Evolutionary conservation across 768 basidiomycete genomes (phyloP).

Genomic region (Crassisporium funariophilum): DNA sequence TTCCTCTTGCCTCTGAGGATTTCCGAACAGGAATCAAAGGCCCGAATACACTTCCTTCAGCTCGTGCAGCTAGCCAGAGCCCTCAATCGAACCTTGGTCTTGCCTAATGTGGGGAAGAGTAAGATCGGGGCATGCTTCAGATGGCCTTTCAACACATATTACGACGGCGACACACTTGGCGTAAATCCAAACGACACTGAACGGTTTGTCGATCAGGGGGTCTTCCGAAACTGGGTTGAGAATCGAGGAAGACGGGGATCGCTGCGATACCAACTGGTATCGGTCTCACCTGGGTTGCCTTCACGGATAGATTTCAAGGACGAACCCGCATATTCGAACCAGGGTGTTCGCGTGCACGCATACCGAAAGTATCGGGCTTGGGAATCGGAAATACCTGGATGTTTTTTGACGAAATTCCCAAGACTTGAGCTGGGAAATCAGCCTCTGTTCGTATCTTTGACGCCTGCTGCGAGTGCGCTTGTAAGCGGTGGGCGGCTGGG

Average conservation of each 20-base stretch:
- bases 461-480: slow-evolving; percentile 7
- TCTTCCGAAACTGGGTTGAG: slow-evolving; percentile 34
- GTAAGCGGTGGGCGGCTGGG: slow-evolving; percentile 10
- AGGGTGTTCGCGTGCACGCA: slow-evolving; percentile 25
- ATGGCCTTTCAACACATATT: slow-evolving; percentile 53
- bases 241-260: slow-evolving; percentile 25
- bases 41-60: slow-evolving; percentile 56
- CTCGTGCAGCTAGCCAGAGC: slow-evolving; percentile 47
- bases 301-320: not conserved
- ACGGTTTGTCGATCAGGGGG: slow-evolving; percentile 13
- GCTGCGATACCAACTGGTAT: slow-evolving; percentile 37
- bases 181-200: slow-evolving; percentile 6
- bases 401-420: slow-evolving; percentile 23
- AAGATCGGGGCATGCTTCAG: slow-evolving; percentile 53
- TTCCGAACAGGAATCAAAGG: slow-evolving; percentile 62
- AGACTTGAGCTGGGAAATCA: slow-evolving; percentile 19
- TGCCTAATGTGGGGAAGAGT: slow-evolving; percentile 62
- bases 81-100: slow-evolving; percentile 58
- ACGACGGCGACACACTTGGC: slow-evolving; percentile 34
- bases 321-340: slow-evolving; percentile 9
- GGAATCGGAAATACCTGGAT: slow-evolving; percentile 23
- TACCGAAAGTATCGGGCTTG: slow-evolving; percentile 20
- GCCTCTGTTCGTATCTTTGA: slow-evolving; percentile 19
- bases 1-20: slow-evolving; percentile 53
- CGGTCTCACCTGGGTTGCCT: slow-evolving; percentile 14